Base-by-base conservation (phyloP, 2,329 filamentous ascomycete species). In the Arachnomyces sp. region DNA sequence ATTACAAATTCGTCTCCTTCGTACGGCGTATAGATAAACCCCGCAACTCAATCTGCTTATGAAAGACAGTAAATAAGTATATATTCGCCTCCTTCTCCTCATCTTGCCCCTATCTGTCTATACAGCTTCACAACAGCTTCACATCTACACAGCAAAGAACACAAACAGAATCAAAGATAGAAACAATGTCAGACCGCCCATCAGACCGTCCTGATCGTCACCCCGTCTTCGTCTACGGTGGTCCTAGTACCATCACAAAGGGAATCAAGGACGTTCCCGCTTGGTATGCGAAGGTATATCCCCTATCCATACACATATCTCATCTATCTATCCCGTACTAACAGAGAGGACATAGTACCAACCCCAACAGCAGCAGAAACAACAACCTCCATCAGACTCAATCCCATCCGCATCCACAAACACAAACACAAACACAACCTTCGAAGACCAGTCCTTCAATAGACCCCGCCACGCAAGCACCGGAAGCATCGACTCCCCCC, bases 381-480 rank as follows among this genome's bases (percentile, higher is more conserved):
- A 43, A 29, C 25, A 41, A 43, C 25, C 38, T 51, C 3, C 25
- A n/a, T n/a, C n/a, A n/a, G n/a, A n/a, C n/a, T n/a, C n/a, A n/a
- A n/a, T n/a, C n/a, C n/a, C n/a, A n/a, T n/a, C n/a, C n/a, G n/a
- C n/a, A n/a, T n/a, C n/a, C n/a, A n/a, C n/a, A n/a, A n/a, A n/a
- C n/a, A 28, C n/a, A n/a, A 34, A 9, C 52, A 52, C 12, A 45
- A 18, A 5, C 5, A 25, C 21, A 25, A 25, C 31, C 36, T n/a
- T 34, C 31, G 21, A 25, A 5, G 21, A 25, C 5, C 38, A 28
- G 30, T 33, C 29, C 38, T 15, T 14, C 28, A 3, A n/a, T n/a
- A n/a, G 35, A 47, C 18, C 45, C 40, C 4, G 56, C 60, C 15
- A 49, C 57, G 18, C 52, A 57, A 39, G 55, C 43, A 54, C 53